Base-by-base conservation (phyloP, 805 yeast genomes). In the Hemisphaericaspora nanyangensis region DNA sequence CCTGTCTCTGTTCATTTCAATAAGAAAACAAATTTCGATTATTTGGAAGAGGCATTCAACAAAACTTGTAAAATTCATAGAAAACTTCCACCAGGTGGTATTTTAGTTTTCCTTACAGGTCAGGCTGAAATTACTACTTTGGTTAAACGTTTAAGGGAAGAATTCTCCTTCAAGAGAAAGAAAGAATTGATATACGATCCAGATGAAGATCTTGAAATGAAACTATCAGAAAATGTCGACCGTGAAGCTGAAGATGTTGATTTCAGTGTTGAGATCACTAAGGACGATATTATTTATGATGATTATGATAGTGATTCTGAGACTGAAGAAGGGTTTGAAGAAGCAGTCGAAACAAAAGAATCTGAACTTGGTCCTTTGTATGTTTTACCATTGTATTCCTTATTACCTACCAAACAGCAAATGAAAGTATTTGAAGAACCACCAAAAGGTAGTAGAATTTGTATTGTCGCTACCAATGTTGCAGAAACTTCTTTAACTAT, bases 401-500 rank as follows among this genome's bases (percentile, higher is more conserved):
- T 93, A 33, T 68, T 93, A 28, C 96, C 99, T n/a, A 89, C 98
- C 0, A 78, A 77, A 34, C 95, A 93, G 54, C 99, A 93, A 64
- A 81, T 93, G 89, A 85, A 81, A 55, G 95, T 93, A 2, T 93
- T 93, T 56, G 77, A 85, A 40, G 68, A 71, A 0, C 95, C 96
- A 2, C 99, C 99, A 3, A 64, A 68, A 18, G 95, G 95, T 4
- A 75, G 89, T 29, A 73, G 99, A 52, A 60, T 93, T 7, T 89
- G 97, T 68, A 84, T 93, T 29, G 87, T 93, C 24, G 96, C 99
- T 5, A 93, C 99, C 1, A 93, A 93, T 56, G 95, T 93, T 41
- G 99, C 99, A 0, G 99, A 93, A 60, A 93, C 99, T 0, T 89
- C 97, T 1, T 73, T 93, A 56, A 93, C 99, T 0, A 93, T 93